phyloP scores from a whole-genome alignment of 805 yeast genomes.

The Ogataea degrootiae region DNA sequence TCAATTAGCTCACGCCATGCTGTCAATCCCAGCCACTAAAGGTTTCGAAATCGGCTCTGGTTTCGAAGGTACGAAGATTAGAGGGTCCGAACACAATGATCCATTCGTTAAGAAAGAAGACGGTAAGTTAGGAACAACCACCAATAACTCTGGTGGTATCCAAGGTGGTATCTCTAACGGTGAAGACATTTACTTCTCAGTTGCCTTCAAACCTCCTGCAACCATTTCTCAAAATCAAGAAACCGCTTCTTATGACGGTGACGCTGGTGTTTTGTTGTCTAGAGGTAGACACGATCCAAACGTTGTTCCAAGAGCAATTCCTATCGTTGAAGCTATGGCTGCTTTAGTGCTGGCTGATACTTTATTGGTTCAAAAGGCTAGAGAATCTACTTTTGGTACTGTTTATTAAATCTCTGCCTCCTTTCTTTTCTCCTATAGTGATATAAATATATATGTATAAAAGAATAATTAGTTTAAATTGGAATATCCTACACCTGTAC shows the following conservation, averaged over 20 bases:
- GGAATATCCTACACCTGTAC: no score
- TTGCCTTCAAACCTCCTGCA: slow-evolving; percentile 98
- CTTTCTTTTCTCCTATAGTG: background rate
- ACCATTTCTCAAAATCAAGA: slow-evolving; percentile 91
- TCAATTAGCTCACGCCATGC: slow-evolving; percentile 92
- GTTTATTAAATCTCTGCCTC: slow-evolving; percentile 17
- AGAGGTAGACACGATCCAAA: slow-evolving; percentile 98
- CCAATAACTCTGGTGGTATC: slow-evolving; percentile 94
- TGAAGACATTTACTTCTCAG: slow-evolving; percentile 88
- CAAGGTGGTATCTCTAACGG: slow-evolving; percentile 99
- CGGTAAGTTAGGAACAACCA: slow-evolving; percentile 71
- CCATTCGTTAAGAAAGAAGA: slow-evolving; percentile 57
- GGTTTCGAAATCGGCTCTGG: slow-evolving; percentile 99
- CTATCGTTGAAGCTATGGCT: slow-evolving; percentile 97
- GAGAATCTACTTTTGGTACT: slow-evolving; percentile 51
- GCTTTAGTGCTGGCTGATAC: slow-evolving; percentile 91
- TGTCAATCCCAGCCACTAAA: slow-evolving; percentile 95
- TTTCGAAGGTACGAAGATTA: slow-evolving; percentile 80
- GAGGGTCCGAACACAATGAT: slow-evolving; percentile 94
- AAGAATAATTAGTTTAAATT: no score
- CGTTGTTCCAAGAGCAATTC: slow-evolving; percentile 97
- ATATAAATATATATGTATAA: background rate
- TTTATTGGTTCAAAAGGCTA: slow-evolving; percentile 76
- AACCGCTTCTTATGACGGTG: slow-evolving; percentile 86
- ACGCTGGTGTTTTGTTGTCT: slow-evolving; percentile 83